Conservation (phyloP, 208 protist genomes). For the Trypanosoma brucei region DNA sequence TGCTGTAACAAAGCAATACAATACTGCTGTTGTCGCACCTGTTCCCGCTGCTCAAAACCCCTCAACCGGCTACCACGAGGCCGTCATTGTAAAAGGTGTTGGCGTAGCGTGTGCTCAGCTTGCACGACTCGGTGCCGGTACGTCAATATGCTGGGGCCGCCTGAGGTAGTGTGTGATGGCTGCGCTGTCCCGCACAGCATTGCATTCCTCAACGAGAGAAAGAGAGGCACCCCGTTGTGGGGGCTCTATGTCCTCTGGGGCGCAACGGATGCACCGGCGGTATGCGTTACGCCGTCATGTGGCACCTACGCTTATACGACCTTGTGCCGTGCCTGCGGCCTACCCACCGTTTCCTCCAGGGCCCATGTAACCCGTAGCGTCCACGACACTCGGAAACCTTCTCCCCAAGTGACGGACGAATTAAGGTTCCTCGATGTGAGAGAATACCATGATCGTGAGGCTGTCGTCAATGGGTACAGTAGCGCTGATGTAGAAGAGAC, state of each 20-base stretch:
- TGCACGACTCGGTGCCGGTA: constrained; percentile 49
- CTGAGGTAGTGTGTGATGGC: constrained; percentile 46
- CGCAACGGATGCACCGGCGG: constrained; percentile 49
- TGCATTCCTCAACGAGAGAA: constrained; percentile 29
- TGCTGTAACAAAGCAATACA: constrained; percentile 41
- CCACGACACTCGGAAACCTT: constrained; percentile 23
- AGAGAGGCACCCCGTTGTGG: constrained; percentile 44
- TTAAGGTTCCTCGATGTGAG: constrained; percentile 41
- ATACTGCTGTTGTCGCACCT: constrained; percentile 45
- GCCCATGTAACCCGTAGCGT: constrained; percentile 54
- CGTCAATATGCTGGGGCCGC: constrained; percentile 42
- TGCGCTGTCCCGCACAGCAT: constrained; percentile 61
- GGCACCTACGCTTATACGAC: constrained; percentile 36
- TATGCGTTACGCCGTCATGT: constrained; percentile 53
- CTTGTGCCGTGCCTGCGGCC: constrained; percentile 42
- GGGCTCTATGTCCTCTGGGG: constrained; percentile 61
- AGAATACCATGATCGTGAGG: constrained; percentile 27
- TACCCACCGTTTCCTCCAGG: constrained; percentile 58
- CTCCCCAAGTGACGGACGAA: constrained; percentile 27
- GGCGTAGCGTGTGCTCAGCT: constrained; percentile 43
- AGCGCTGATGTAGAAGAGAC: constrained; percentile 30
- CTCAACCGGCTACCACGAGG: constrained; percentile 27
- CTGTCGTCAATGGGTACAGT: constrained; percentile 31
- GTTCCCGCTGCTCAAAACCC: constrained; percentile 30
- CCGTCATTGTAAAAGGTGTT: constrained; percentile 78